phyloP scores from a whole-genome alignment of 495 filamentous ascomycete species.

The Penicillium taxi region DNA sequence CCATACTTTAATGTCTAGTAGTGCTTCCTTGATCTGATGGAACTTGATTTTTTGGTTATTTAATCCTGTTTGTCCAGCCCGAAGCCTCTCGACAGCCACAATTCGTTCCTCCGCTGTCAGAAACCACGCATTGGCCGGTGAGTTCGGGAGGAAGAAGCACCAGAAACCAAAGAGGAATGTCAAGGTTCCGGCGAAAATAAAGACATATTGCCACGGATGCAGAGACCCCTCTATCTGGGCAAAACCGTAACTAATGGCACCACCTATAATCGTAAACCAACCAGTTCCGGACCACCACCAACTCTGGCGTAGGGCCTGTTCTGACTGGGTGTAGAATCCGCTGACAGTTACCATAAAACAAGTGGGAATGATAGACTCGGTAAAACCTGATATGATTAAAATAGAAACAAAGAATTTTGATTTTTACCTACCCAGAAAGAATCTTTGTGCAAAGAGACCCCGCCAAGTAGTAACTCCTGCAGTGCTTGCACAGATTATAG shows the following conservation, averaged over 20 bases:
- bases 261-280: conserved; percentile 2
- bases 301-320: conserved; percentile 1
- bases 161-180: conserved; percentile 1
- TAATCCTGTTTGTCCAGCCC: neutral
- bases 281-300: conserved; percentile 4
- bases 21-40: neutral
- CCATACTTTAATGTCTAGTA: neutral
- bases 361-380: conserved; percentile 3
- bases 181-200: neutral
- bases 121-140: conserved; percentile 2
- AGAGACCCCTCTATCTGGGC: neutral
- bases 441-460: conserved; percentile 1
- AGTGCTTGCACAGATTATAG: conserved; percentile 2
- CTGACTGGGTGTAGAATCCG: neutral
- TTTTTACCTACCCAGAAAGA: conserved; percentile 1
- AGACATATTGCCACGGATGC: neutral
- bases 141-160: conserved; percentile 1
- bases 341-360: conserved; percentile 1
- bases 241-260: conserved; percentile 2
- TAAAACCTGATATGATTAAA: neutral
- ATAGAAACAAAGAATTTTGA: neutral
- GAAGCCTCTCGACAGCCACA: neutral
- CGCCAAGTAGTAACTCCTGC: neutral
- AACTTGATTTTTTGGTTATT: neutral
- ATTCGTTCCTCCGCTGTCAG: neutral